These are phyloP conservation scores for Leccinum subrobustum DNA, from an alignment of 1,284 basidiomycete genomes.

Conservation along the genomic window DNA sequence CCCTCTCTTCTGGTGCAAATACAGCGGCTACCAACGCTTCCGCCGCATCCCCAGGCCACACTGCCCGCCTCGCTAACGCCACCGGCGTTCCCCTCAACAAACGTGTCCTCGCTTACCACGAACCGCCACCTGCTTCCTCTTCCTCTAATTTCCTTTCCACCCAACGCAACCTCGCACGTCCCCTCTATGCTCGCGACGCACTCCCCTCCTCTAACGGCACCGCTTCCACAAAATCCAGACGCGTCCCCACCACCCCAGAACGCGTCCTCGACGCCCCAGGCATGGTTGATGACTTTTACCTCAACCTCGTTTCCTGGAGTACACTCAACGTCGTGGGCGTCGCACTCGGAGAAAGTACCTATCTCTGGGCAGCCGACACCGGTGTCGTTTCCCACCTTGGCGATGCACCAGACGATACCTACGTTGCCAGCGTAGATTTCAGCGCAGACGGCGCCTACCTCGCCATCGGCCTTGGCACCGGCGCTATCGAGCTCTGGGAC, in stretches of 20 bases:
- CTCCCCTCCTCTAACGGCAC: slow-evolving; percentile 61
- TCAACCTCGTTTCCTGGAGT: slow-evolving; percentile 93
- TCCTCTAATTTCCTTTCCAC: slow-evolving; percentile 67
- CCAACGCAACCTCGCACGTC: slow-evolving; percentile 70
- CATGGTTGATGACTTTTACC: slow-evolving; percentile 95
- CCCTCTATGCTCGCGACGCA: slow-evolving; percentile 67
- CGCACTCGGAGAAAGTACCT: slow-evolving; percentile 79
- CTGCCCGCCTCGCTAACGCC: slow-evolving; percentile 70
- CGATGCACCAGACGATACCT: slow-evolving; percentile 70
- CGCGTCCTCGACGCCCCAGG: slow-evolving; percentile 94
- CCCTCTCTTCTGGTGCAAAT: slow-evolving; percentile 47
- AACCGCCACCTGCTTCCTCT: slow-evolving; percentile 67
- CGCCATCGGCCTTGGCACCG: slow-evolving; percentile 82
- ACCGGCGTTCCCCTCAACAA: slow-evolving; percentile 71
- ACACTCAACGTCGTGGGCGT: slow-evolving; percentile 85
- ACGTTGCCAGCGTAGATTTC: slow-evolving; percentile 82
- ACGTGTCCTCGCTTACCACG: slow-evolving; percentile 76
- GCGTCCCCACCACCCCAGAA: slow-evolving; percentile 83
- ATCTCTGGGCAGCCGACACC: slow-evolving; percentile 93
- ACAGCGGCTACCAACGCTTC: slow-evolving; percentile 34
- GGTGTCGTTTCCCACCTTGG: slow-evolving; percentile 81
- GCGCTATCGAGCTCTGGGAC: slow-evolving; percentile 97
- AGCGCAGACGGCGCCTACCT: slow-evolving; percentile 87
- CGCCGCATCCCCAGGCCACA: slow-evolving; percentile 63
- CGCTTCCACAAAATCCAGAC: slow-evolving; percentile 66